Evolutionary conservation across 495 filamentous ascomycete genomes (phyloP), one percentile per base, ranked within the genome.

Genomic region (Pseudotulostoma volvatum): DNA sequence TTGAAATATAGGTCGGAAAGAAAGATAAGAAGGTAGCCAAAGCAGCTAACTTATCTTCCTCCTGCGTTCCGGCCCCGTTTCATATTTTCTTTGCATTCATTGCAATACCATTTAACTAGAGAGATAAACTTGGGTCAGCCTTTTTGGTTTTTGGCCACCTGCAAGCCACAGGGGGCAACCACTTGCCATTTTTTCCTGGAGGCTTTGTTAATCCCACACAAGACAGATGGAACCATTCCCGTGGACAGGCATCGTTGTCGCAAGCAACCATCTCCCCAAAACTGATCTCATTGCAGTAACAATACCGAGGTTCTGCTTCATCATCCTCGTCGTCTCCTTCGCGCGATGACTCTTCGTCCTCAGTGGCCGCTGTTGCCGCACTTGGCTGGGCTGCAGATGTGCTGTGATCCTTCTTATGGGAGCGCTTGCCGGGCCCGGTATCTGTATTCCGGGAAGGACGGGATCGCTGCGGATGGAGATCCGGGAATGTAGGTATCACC

Each of bases 201-300:
- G 87, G 81, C 48, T 81, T 82, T 37, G 75, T 82, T 55, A 97
- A 53, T 38, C 84, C 87, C 13, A 93, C 86, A 56, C 90, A 97
- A 30, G 76, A 77, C 31, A 97, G 54, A 68, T 97, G 90, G 63
- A 96, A 97, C 90, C 90, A 97, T 60, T 96, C 88, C 44, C 74
- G 70, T 43, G 77, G 71, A 60, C 90, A 97, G 18, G 68, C 70
- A 36, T 88, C 81, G 33, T 79, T 82, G 51, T 97, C 90, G 46
- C 90, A 97, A n/a, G 79, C 90, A 11, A 97, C 82, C 90, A 97
- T 97, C 60, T 93, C 83, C 15, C 90, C 90, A 51, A 93, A 97
- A 50, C 81, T 90, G 21, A 94, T 76, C 43, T 79, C 73, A 45
- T 95, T 82, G 55, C 90, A 97, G 57, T 85, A 84, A 57, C 90